A percentile compares a stretch with the other conserved stretches of the same genome.
These are phyloP conservation scores for Firmiana major DNA, from an alignment of 345 rosid genomes.

Conservation along the genomic window DNA sequence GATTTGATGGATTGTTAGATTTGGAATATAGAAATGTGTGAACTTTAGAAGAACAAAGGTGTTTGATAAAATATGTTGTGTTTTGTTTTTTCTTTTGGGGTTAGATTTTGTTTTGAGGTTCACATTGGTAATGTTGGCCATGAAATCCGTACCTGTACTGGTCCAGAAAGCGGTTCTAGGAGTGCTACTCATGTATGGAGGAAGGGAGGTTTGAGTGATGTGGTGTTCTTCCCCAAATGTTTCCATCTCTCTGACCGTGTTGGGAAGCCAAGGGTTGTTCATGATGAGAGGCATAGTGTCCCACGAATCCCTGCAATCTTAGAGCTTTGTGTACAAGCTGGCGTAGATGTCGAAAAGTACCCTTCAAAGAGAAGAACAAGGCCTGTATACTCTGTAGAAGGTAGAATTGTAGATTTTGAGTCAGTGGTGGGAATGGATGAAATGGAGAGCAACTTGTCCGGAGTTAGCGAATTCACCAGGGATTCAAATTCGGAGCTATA, in stretches of 20 bases:
- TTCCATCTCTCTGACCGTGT: slow-evolving; percentile 86
- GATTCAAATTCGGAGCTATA: slow-evolving; percentile 8
- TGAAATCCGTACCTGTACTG: slow-evolving; percentile 74
- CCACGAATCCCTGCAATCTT: slow-evolving; percentile 65
- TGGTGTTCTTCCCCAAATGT: slow-evolving; percentile 61
- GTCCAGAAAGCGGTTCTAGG: slow-evolving; percentile 61
- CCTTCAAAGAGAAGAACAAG: slow-evolving; percentile 68
- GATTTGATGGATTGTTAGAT: neutral
- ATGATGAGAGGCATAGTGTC: slow-evolving; percentile 48
- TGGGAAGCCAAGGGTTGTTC: slow-evolving; percentile 70
- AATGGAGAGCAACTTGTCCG: neutral
- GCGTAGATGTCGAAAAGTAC: slow-evolving; percentile 59
- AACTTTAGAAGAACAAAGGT: neutral
- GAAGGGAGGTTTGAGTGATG: slow-evolving; percentile 54
- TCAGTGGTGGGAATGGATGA: slow-evolving; percentile 21
- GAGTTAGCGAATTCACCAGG: slow-evolving; percentile 11
- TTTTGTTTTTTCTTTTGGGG: neutral
- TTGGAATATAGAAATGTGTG: neutral
- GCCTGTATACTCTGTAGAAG: slow-evolving; percentile 85
- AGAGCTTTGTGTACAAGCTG: slow-evolving; percentile 86
- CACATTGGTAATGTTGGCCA: slow-evolving; percentile 70
- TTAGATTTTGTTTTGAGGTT: slow-evolving; percentile 69
- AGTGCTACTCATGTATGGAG: slow-evolving; percentile 75
- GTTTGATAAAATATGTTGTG: neutral
- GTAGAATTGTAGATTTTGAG: slow-evolving; percentile 85